These are phyloP conservation scores for Didymella pomorum DNA, from an alignment of 2,329 filamentous ascomycete species.

Conservation along the genomic window DNA sequence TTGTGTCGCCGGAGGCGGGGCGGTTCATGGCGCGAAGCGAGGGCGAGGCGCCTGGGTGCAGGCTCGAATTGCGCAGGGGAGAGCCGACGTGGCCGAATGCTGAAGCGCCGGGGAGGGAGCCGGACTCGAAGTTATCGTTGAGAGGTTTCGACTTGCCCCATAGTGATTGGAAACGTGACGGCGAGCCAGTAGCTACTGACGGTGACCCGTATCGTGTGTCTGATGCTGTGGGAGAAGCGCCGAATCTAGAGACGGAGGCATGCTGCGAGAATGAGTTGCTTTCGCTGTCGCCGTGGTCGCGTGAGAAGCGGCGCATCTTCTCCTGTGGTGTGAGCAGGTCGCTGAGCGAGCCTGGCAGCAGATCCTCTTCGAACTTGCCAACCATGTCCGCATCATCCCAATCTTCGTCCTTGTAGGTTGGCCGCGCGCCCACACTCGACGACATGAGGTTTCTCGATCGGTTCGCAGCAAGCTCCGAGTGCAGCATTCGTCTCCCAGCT, in stretches of 20 bases:
- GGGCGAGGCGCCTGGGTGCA: slow-evolving; percentile 60
- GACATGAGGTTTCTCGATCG: slow-evolving; percentile 65
- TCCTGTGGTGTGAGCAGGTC: slow-evolving; percentile 70
- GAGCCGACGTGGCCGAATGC: slow-evolving; percentile 70
- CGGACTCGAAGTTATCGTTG: slow-evolving; percentile 55
- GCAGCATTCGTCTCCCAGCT: slow-evolving; percentile 65
- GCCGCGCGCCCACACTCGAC: slow-evolving; percentile 63
- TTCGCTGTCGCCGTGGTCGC: slow-evolving; percentile 65
- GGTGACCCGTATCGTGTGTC: slow-evolving; percentile 60
- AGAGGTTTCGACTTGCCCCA: slow-evolving; percentile 59
- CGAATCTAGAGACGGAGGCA: slow-evolving; percentile 60
- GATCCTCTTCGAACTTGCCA: slow-evolving; percentile 88
- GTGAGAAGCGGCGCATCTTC: slow-evolving; percentile 66
- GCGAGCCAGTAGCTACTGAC: slow-evolving; percentile 61
- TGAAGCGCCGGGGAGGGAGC: slow-evolving; percentile 50
- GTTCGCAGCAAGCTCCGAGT: slow-evolving; percentile 68
- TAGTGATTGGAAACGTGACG: slow-evolving; percentile 69
- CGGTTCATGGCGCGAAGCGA: slow-evolving; percentile 60
- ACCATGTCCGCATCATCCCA: slow-evolving; percentile 58
- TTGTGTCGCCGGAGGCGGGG: slow-evolving; percentile 57
- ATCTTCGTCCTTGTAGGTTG: slow-evolving; percentile 59
- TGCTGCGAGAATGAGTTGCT: slow-evolving; percentile 54
- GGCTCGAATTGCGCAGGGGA: slow-evolving; percentile 68
- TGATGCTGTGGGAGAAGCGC: slow-evolving; percentile 55
- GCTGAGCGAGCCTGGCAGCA: slow-evolving; percentile 75